Percentiles rank a stretch among this genome's conserved stretches.
Conservation (phyloP, 1,284 basidiomycete species). For the Pseudomicrostroma phylloplanum region DNA sequence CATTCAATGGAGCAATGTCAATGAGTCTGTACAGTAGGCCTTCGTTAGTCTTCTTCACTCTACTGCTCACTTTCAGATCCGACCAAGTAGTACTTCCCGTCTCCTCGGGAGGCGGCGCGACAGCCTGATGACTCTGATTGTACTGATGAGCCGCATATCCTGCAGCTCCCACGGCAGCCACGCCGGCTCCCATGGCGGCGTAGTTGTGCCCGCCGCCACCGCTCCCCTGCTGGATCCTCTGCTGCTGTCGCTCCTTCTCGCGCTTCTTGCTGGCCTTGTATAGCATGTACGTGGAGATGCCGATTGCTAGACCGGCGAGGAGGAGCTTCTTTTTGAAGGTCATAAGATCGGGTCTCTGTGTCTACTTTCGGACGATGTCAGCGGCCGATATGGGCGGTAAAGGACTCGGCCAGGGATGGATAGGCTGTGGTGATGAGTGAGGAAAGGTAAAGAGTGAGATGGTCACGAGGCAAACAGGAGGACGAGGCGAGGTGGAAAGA, state of each 20-base stretch:
- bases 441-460: background rate
- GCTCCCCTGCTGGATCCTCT: background rate
- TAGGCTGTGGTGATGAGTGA: background rate
- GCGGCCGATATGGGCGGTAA: too few relatives aligned
- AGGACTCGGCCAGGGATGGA: background rate
- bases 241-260: slow-evolving; percentile 14
- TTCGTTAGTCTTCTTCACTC: too few relatives aligned
- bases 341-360: slow-evolving; percentile 14
- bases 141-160: slow-evolving; percentile 23
- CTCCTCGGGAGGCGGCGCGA: slow-evolving; percentile 1
- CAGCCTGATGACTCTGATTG: slow-evolving; percentile 13
- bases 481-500: too few relatives aligned
- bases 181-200: slow-evolving; percentile 17
- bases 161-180: slow-evolving; percentile 26
- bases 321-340: slow-evolving; percentile 41
- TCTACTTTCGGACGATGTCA: too few relatives aligned
- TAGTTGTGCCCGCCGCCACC: background rate
- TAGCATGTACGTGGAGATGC: slow-evolving; percentile 32
- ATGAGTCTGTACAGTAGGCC: too few relatives aligned
- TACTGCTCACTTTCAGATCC: slow-evolving; percentile 5
- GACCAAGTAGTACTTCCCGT: slow-evolving; percentile 25
- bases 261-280: slow-evolving; percentile 36
- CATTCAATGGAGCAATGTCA: too few relatives aligned
- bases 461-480: background rate
- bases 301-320: slow-evolving; percentile 35